phyloP scores from a whole-genome alignment of 179 eudicot species.

The Heliamphora pulchella region DNA sequence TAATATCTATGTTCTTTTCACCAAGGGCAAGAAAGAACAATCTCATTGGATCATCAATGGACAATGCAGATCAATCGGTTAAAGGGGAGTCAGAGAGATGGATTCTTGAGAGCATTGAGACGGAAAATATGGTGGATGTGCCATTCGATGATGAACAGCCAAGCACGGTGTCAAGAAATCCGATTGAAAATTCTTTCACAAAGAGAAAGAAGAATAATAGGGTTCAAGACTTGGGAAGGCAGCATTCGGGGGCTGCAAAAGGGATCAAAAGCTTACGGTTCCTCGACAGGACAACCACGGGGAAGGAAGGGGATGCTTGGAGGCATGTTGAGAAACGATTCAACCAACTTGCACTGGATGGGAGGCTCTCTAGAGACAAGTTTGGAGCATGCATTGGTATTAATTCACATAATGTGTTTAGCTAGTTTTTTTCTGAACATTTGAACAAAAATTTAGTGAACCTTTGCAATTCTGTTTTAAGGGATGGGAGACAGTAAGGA shows the following conservation, averaged over 20 bases:
- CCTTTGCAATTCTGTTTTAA: constrained; percentile 19
- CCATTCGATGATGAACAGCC: constrained; percentile 14
- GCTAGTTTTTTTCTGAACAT: neutral
- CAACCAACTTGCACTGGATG: constrained; percentile 36
- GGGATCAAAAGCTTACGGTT: constrained; percentile 69
- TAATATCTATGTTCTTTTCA: no score
- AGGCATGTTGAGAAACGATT: constrained; percentile 59
- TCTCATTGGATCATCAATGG: constrained; percentile 9
- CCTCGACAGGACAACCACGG: constrained; percentile 49
- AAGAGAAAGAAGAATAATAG: constrained; percentile 27
- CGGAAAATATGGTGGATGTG: constrained; percentile 31
- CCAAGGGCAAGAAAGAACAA: neutral
- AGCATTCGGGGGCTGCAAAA: constrained; percentile 32
- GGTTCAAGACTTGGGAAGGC: constrained; percentile 17
- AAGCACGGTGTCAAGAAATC: neutral
- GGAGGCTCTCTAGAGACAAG: constrained; percentile 57
- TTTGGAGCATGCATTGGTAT: constrained; percentile 80
- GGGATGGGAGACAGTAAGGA: constrained; percentile 87
- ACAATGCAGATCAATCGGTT: constrained; percentile 5
- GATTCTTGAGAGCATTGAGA: constrained; percentile 31
- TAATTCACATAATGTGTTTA: neutral
- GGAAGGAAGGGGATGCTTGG: constrained; percentile 80
- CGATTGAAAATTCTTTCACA: constrained; percentile 7
- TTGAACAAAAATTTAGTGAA: neutral
- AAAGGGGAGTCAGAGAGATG: constrained; percentile 33